Conservation (phyloP, 345 rosid species). For the Gossypium stocksii region DNA sequence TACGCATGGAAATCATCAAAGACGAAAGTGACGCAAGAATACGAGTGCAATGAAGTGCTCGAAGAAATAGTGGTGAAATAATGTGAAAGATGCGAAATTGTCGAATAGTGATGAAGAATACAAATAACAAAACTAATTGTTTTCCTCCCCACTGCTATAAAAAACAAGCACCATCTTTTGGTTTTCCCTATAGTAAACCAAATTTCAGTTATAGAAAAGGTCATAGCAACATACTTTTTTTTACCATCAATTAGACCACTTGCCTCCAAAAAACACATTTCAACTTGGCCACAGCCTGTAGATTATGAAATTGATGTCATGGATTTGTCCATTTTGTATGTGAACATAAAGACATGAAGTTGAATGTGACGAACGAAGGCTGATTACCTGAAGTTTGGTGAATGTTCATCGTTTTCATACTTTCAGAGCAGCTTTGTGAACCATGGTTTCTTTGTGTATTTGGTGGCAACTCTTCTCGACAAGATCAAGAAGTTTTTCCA, state of each 20-base stretch:
- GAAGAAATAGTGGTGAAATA: neutral
- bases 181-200: neutral
- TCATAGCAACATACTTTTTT: neutral
- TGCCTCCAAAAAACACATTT: neutral
- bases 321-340: neutral
- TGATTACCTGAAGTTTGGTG: slow-evolving; percentile 18
- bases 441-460: slow-evolving; percentile 96
- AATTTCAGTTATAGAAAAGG: neutral
- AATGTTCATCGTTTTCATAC: slow-evolving; percentile 44
- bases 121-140: neutral
- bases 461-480: slow-evolving; percentile 98
- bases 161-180: neutral
- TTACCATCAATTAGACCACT: neutral
- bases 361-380: neutral
- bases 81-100: neutral
- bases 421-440: slow-evolving; percentile 74
- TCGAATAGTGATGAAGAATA: neutral
- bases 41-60: neutral
- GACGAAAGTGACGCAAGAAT: neutral
- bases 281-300: neutral
- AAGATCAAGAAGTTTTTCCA: slow-evolving; percentile 98
- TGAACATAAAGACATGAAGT: neutral
- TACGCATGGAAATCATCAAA: neutral
- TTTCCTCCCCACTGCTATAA: neutral
- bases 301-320: slow-evolving; percentile 12